Evolutionary conservation across 2,329 filamentous ascomycete genomes (phyloP).

Genomic region (Aspergillus sp.): DNA sequence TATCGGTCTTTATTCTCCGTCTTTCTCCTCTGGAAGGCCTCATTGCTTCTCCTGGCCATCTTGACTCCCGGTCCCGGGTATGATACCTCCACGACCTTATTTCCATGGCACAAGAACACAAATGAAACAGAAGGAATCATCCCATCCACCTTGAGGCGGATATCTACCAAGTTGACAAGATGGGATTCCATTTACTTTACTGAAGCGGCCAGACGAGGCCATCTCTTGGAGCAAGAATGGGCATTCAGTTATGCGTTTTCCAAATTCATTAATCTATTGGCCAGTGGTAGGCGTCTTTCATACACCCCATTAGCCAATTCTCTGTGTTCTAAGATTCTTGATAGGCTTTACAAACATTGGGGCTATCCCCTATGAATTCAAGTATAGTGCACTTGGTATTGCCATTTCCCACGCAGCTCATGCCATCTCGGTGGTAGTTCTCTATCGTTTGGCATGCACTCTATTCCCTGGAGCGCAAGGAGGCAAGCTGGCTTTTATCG

Average conservation of each 20-base stretch:
- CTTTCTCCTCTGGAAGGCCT: conserved; percentile 6
- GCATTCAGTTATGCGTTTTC: conserved; percentile 7
- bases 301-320: neutral
- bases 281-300: neutral
- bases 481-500: conserved; percentile 11
- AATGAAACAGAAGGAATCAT: neutral
- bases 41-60: conserved; percentile 4
- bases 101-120: neutral
- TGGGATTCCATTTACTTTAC: conserved; percentile 15
- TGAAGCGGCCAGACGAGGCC: conserved; percentile 6
- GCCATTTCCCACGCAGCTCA: conserved; percentile 8
- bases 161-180: conserved; percentile 7
- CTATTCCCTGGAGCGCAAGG: conserved; percentile 5
- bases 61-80: conserved; percentile 10
- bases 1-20: neutral
- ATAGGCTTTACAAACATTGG: neutral
- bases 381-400: neutral
- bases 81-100: conserved; percentile 12
- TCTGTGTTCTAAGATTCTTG: neutral
- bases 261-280: neutral
- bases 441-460: conserved; percentile 3
- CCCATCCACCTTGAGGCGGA: neutral
- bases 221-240: conserved; percentile 16
- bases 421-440: conserved; percentile 1
- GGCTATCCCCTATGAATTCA: neutral